A percentile compares a stretch with the other conserved stretches of the same genome.
Conservation (phyloP, 306 rosid species). For the Abrus precatorius region DNA sequence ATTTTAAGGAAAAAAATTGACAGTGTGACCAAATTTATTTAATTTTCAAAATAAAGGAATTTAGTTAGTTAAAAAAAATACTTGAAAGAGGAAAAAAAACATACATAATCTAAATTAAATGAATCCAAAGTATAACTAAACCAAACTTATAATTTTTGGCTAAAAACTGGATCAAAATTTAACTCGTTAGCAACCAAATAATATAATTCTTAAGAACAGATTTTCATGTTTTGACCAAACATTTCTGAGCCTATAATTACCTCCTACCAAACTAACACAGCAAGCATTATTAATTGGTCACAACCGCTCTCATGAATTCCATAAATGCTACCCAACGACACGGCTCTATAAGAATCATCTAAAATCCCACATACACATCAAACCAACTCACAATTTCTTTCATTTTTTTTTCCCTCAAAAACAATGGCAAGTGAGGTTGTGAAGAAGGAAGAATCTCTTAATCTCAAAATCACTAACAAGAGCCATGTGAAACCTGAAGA, state of each 20-base stretch:
- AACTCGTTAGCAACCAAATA: not conserved
- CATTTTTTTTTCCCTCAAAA: not conserved
- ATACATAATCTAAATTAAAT: too few relatives aligned
- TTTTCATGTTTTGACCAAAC: conserved; percentile 32
- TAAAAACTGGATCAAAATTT: not conserved
- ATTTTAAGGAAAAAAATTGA: too few relatives aligned
- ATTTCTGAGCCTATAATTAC: conserved; percentile 44
- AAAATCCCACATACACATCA: conserved; percentile 24
- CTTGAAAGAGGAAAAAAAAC: too few relatives aligned
- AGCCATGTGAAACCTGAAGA: conserved; percentile 68
- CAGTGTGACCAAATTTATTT: too few relatives aligned
- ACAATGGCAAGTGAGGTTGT: conserved; percentile 62
- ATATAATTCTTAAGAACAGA: not conserved
- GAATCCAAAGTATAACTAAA: too few relatives aligned
- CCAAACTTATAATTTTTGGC: too few relatives aligned
- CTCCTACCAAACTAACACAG: conserved; percentile 41
- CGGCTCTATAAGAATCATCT: conserved; percentile 52
- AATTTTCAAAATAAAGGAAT: too few relatives aligned
- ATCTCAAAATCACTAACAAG: conserved; percentile 65
- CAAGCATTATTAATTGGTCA: conserved; percentile 55
- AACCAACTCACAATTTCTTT: conserved; percentile 1
- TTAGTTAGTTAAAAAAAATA: too few relatives aligned
- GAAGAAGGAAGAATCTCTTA: conserved; percentile 47
- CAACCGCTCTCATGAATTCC: conserved; percentile 60
- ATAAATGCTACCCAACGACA: conserved; percentile 68